These are phyloP conservation scores for Pulveroboletus sp. DNA, from an alignment of 768 basidiomycete species.

Conservation along the genomic window DNA sequence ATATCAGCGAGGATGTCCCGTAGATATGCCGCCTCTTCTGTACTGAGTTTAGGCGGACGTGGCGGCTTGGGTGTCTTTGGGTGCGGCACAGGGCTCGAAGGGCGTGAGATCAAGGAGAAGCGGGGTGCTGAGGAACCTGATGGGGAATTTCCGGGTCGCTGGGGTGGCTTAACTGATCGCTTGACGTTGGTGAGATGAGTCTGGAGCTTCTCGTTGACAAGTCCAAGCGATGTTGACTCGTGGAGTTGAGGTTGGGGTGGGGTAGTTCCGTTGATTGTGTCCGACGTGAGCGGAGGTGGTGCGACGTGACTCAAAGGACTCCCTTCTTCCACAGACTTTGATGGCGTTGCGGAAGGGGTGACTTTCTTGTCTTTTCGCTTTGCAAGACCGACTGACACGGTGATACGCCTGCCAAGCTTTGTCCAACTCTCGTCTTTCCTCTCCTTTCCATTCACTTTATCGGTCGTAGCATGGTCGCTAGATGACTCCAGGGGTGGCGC, in stretches of 20 bases:
- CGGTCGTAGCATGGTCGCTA: conserved; percentile 36
- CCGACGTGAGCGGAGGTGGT: conserved; percentile 9
- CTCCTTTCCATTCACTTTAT: conserved; percentile 36
- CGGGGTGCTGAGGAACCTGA: conserved; percentile 16
- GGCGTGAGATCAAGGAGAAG: conserved; percentile 27
- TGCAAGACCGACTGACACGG: conserved; percentile 50
- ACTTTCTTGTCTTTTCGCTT: conserved; percentile 36
- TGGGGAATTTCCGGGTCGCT: conserved; percentile 18
- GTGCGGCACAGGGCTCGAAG: conserved; percentile 29
- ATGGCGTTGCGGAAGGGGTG: conserved; percentile 16
- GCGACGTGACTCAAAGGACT: conserved; percentile 2
- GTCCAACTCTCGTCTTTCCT: conserved; percentile 49
- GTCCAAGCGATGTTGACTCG: conserved; percentile 20
- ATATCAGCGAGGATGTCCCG: conserved; percentile 68
- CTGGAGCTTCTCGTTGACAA: conserved; percentile 26
- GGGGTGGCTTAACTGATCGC: conserved; percentile 22
- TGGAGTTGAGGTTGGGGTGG: background rate
- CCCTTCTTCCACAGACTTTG: conserved; percentile 27
- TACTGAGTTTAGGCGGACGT: conserved; percentile 51
- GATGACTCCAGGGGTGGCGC: conserved; percentile 8
- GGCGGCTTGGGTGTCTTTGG: conserved; percentile 39
- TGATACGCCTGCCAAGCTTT: conserved; percentile 64
- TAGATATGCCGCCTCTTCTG: conserved; percentile 64
- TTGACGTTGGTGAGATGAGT: conserved; percentile 25
- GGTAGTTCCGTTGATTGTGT: conserved; percentile 1